Percentiles rank a stretch among this genome's conserved stretches.
These are phyloP conservation scores for Quercus cerris DNA, from an alignment of 306 rosid species.

Conservation along the genomic window DNA sequence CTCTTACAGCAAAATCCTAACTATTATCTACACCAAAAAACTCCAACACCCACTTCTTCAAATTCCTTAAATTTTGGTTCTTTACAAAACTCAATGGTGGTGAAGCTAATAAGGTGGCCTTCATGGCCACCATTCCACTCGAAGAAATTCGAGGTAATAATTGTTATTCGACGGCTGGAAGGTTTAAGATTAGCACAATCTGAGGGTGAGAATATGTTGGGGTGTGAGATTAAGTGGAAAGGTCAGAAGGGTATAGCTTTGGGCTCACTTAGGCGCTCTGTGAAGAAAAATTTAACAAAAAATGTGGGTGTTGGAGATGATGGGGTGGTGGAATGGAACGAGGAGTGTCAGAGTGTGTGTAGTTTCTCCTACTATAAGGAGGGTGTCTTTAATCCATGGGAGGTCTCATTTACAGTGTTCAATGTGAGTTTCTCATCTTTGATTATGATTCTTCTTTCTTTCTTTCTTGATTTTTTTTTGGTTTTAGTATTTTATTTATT, in stretches of 20 bases:
- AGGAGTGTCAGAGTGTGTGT: slow-evolving; percentile 61
- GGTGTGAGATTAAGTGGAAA: slow-evolving; percentile 72
- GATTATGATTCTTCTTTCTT: background rate
- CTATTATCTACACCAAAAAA: background rate
- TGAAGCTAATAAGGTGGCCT: slow-evolving; percentile 93
- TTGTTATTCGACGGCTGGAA: slow-evolving; percentile 46
- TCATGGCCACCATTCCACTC: slow-evolving; percentile 76
- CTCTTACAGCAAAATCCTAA: background rate
- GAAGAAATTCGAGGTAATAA: slow-evolving; percentile 53
- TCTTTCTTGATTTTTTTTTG: background rate
- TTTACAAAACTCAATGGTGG: slow-evolving; percentile 45
- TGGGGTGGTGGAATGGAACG: slow-evolving; percentile 53
- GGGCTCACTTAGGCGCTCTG: slow-evolving; percentile 54
- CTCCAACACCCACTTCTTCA: background rate
- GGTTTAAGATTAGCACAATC: slow-evolving; percentile 40
- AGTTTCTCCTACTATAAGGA: slow-evolving; percentile 62
- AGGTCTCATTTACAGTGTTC: slow-evolving; percentile 82
- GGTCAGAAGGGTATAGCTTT: slow-evolving; percentile 60
- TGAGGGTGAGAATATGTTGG: slow-evolving; percentile 22
- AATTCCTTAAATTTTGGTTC: background rate
- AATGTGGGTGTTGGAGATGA: slow-evolving; percentile 40
- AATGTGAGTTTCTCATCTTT: slow-evolving; percentile 40
- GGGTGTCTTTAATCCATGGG: slow-evolving; percentile 93
- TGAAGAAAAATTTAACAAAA: slow-evolving; percentile 56
- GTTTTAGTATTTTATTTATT: background rate